A percentile compares a stretch with the other conserved stretches of the same genome.
Conservation (phyloP, 805 yeast species). For the Maudiozyma serrabonitensis region DNA sequence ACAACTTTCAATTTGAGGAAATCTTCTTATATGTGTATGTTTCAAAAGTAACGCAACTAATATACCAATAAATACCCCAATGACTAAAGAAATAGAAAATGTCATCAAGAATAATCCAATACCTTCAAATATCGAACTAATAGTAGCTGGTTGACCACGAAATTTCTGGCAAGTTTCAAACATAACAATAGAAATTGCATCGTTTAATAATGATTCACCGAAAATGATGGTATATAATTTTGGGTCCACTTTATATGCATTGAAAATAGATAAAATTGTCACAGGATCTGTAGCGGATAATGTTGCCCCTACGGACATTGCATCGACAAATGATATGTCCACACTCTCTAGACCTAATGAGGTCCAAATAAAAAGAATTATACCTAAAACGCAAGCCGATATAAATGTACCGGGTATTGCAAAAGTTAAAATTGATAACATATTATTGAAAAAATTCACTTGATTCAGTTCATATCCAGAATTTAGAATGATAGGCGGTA, state of each 20-base stretch:
- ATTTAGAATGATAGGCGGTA: slow-evolving; percentile 93
- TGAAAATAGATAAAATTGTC: slow-evolving; percentile 89
- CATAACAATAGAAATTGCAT: slow-evolving; percentile 97
- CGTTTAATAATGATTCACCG: slow-evolving; percentile 91
- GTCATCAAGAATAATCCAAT: slow-evolving; percentile 87
- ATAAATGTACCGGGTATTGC: slow-evolving; percentile 97
- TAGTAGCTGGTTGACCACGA: slow-evolving; percentile 71
- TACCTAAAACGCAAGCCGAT: slow-evolving; percentile 85
- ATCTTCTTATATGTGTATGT: slow-evolving; percentile 85
- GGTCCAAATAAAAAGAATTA: slow-evolving; percentile 81
- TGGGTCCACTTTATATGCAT: slow-evolving; percentile 96
- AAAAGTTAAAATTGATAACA: slow-evolving; percentile 81
- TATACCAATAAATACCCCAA: slow-evolving; percentile 82
- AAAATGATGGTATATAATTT: slow-evolving; percentile 92
- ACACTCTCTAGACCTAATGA: slow-evolving; percentile 84
- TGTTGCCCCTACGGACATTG: slow-evolving; percentile 95
- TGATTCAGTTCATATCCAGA: slow-evolving; percentile 96
- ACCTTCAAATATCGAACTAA: slow-evolving; percentile 84
- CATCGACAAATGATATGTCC: slow-evolving; percentile 88
- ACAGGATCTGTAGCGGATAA: slow-evolving; percentile 98
- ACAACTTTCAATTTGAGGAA: slow-evolving; percentile 96
- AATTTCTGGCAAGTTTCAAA: slow-evolving; percentile 96
- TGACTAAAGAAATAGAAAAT: slow-evolving; percentile 79
- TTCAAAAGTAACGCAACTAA: slow-evolving; percentile 82
- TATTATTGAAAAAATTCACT: slow-evolving; percentile 86